These are phyloP conservation scores for Aspergillus funiculosus DNA, from an alignment of 495 filamentous ascomycete genomes.

Conservation along the genomic window DNA sequence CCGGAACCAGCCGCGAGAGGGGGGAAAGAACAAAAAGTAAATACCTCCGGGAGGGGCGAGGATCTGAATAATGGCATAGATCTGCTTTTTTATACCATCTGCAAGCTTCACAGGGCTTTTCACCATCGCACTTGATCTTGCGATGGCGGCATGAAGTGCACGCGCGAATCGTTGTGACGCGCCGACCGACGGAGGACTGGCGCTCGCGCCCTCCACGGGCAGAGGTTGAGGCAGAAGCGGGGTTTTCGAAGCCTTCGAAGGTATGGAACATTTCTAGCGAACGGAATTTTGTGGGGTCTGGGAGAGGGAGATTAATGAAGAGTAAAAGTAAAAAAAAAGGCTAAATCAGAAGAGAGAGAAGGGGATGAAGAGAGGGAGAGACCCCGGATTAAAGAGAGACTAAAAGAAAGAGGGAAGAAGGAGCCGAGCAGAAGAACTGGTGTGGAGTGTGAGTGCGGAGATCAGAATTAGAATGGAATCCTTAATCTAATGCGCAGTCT, in stretches of 20 bases:
- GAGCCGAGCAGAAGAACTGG: too few relatives aligned
- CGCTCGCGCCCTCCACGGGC: conserved; percentile 29
- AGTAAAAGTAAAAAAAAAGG: neutral
- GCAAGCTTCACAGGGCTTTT: conserved; percentile 44
- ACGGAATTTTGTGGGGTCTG: neutral
- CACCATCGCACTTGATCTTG: conserved; percentile 46
- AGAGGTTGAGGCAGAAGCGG: conserved; percentile 21
- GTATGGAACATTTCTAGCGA: conserved; percentile 38
- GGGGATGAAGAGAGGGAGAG: too few relatives aligned
- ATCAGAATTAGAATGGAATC: too few relatives aligned
- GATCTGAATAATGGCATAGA: conserved; percentile 40
- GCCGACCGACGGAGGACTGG: conserved; percentile 34
- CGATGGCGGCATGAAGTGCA: conserved; percentile 45
- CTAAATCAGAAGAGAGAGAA: too few relatives aligned
- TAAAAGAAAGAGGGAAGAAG: too few relatives aligned
- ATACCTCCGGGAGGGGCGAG: conserved; percentile 36
- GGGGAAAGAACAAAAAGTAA: neutral
- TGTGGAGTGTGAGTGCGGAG: too few relatives aligned
- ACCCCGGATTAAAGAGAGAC: too few relatives aligned
- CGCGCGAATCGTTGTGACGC: conserved; percentile 38
- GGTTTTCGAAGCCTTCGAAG: conserved; percentile 39
- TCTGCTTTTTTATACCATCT: conserved; percentile 45
- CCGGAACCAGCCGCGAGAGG: neutral
- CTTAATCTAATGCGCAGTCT: too few relatives aligned
- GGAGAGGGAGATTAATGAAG: neutral